Percentiles rank a stretch among this genome's conserved stretches.
Conservation (phyloP, 257 asterid genomes). For the Nicotiana sylvestris region DNA sequence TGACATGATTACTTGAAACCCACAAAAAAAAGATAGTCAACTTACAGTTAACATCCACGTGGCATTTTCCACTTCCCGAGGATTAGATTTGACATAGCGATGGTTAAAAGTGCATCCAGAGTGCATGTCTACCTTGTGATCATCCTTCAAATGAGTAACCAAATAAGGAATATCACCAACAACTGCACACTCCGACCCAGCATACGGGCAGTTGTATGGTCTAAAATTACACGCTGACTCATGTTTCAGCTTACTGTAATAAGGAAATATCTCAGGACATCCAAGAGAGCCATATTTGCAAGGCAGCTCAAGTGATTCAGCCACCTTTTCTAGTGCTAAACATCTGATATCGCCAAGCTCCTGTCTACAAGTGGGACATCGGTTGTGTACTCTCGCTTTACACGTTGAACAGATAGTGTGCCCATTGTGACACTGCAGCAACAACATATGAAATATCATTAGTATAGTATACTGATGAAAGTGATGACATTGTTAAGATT, state of each 20-base stretch:
- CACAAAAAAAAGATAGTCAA: slow-evolving; percentile 2
- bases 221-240: slow-evolving; percentile 75
- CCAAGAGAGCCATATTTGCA: slow-evolving; percentile 76
- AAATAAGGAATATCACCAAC: slow-evolving; percentile 72
- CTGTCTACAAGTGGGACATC: slow-evolving; percentile 85
- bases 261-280: slow-evolving; percentile 87
- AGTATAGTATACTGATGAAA: not conserved
- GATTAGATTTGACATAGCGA: slow-evolving; percentile 88
- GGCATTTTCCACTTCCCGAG: slow-evolving; percentile 91
- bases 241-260: slow-evolving; percentile 80
- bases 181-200: slow-evolving; percentile 84
- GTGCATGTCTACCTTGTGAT: slow-evolving; percentile 93
- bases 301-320: slow-evolving; percentile 88
- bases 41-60: slow-evolving; percentile 96
- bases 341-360: slow-evolving; percentile 96
- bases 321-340: slow-evolving; percentile 87
- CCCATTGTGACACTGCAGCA: slow-evolving; percentile 78
- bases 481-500: not conserved
- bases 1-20: not conserved
- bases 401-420: slow-evolving; percentile 90
- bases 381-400: slow-evolving; percentile 76
- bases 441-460: not conserved
- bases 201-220: slow-evolving; percentile 86
- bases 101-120: slow-evolving; percentile 91
- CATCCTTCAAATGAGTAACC: slow-evolving; percentile 77